These are phyloP conservation scores for Fusarium algeriense DNA, from an alignment of 2,329 filamentous ascomycete genomes.

Conservation along the genomic window DNA sequence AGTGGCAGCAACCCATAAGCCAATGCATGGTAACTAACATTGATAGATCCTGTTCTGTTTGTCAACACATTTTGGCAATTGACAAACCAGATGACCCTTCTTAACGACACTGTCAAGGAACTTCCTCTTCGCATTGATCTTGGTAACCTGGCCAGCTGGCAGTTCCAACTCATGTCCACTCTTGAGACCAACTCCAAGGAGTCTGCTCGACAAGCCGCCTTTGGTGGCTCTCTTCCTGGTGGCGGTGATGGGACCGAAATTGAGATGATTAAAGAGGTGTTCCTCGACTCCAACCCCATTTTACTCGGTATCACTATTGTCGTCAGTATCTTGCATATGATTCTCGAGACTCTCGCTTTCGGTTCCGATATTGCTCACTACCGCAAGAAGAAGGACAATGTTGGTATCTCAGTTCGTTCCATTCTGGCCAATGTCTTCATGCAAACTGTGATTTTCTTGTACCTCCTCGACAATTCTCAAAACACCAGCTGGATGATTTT, in stretches of 20 bases:
- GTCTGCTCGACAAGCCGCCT: conserved; percentile 81
- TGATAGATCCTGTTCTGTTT: conserved; percentile 79
- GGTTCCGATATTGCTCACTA: conserved; percentile 98
- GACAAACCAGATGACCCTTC: conserved; percentile 86
- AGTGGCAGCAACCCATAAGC: conserved; percentile 27
- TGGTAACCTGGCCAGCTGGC: conserved; percentile 86
- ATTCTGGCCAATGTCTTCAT: conserved; percentile 98
- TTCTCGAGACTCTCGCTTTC: conserved; percentile 96
- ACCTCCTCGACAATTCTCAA: conserved; percentile 96
- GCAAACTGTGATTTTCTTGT: conserved; percentile 95
- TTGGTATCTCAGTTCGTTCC: conserved; percentile 94
- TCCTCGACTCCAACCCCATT: conserved; percentile 94
- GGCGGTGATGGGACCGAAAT: conserved; percentile 93
- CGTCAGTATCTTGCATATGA: conserved; percentile 89
- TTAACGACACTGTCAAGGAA: conserved; percentile 89
- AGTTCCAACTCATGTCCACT: conserved; percentile 86
- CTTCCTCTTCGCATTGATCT: conserved; percentile 87
- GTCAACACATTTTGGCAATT: conserved; percentile 99
- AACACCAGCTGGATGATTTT: conserved; percentile 99
- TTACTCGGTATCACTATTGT: conserved; percentile 86
- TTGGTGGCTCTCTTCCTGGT: conserved; percentile 76
- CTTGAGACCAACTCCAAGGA: conserved; percentile 91
- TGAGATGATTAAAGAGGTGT: conserved; percentile 96
- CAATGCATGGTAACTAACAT: conserved; percentile 30
- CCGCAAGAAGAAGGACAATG: conserved; percentile 99